phyloP scores from a whole-genome alignment of 208 protist genomes.

The Strigomonas culicis region DNA sequence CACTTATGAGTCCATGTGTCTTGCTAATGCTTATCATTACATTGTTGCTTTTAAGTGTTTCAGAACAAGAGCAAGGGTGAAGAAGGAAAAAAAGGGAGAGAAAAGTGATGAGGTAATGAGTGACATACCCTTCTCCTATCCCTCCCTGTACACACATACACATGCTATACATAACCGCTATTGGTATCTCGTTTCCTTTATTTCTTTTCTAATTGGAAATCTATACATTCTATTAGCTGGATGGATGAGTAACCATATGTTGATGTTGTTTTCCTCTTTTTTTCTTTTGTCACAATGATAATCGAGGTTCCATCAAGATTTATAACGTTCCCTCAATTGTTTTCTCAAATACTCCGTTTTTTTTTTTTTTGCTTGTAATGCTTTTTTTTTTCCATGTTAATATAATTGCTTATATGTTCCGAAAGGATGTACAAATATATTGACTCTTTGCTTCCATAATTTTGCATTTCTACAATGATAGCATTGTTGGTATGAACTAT shows the following conservation, averaged over 20 bases:
- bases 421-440: no score
- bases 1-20: no score
- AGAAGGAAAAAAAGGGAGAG: no score
- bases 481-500: no score
- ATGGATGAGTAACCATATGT: neutral
- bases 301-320: neutral
- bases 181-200: neutral
- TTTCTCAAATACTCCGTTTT: neutral
- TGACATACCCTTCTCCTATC: neutral
- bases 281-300: no score
- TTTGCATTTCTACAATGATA: no score
- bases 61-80: no score
- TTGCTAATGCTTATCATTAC: no score
- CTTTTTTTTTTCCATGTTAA: constrained; percentile 1
- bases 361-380: constrained; percentile 7
- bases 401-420: no score
- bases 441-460: no score
- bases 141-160: neutral
- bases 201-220: constrained; percentile 1
- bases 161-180: neutral
- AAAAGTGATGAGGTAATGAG: no score
- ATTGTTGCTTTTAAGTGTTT: no score
- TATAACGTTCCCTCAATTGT: neutral
- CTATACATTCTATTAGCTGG: neutral
- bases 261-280: neutral